Evolutionary conservation across 768 basidiomycete genomes (phyloP).

Genomic region (Mycena galopus): DNA sequence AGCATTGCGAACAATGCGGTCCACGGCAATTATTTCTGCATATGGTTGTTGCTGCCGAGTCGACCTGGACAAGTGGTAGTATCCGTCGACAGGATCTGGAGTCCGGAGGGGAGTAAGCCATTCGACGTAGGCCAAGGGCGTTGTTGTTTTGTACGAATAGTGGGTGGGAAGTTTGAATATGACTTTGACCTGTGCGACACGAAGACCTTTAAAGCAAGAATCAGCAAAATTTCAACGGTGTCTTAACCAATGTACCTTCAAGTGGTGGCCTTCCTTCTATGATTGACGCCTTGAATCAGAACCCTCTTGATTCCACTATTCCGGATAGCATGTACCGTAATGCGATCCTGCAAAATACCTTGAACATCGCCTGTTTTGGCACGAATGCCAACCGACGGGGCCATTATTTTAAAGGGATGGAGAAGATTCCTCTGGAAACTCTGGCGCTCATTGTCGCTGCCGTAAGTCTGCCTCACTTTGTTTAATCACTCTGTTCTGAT

Average conservation of each 20-base stretch:
- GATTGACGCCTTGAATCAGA: background rate
- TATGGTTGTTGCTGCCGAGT: constrained; percentile 25
- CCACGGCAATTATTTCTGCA: constrained; percentile 36
- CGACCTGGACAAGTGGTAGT: constrained; percentile 24
- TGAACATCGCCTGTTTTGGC: background rate
- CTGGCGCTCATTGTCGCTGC: background rate
- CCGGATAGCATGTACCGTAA: background rate
- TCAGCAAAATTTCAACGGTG: background rate
- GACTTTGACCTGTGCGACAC: background rate
- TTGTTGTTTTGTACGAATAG: background rate
- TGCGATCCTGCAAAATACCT: background rate
- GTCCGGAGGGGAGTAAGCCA: background rate
- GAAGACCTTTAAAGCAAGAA: background rate
- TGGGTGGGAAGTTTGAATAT: background rate
- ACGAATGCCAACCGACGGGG: background rate
- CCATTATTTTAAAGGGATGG: background rate
- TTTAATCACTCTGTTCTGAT: background rate
- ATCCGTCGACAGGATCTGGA: background rate
- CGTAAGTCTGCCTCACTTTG: background rate
- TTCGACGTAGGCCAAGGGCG: background rate
- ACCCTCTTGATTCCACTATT: background rate
- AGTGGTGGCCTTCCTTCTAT: background rate
- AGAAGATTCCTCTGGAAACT: background rate
- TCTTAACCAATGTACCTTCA: background rate
- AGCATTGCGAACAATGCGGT: constrained; percentile 29